These are phyloP conservation scores for Tetrapisispora fleetii DNA, from an alignment of 805 yeast species.

Conservation along the genomic window DNA sequence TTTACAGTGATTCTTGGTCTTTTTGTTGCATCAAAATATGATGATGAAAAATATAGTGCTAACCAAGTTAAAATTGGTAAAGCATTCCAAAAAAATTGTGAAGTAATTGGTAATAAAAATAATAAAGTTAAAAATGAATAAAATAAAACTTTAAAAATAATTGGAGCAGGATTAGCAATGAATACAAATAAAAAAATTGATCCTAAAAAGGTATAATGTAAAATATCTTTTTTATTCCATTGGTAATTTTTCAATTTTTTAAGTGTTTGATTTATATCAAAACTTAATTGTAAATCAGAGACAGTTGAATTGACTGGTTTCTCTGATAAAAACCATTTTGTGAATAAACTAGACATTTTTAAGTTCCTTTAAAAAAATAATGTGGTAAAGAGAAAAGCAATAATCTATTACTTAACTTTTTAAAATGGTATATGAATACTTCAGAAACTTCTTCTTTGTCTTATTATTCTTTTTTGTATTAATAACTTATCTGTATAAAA, in stretches of 20 bases:
- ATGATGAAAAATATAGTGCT: conserved; percentile 65
- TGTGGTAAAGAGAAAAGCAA: too few species aligned
- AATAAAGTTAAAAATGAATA: conserved; percentile 33
- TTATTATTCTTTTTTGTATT: too few species aligned
- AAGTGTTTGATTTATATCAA: conserved; percentile 36
- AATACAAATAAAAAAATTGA: conserved; percentile 50
- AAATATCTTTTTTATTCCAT: conserved; percentile 39
- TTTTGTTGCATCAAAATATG: conserved; percentile 63
- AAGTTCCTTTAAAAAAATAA: too few species aligned
- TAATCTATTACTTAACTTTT: too few species aligned
- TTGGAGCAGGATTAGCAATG: conserved; percentile 43
- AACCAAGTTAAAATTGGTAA: conserved; percentile 82
- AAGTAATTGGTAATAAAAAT: conserved; percentile 63
- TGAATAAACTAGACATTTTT: conserved; percentile 28
- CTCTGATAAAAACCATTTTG: conserved; percentile 45
- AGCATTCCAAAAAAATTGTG: conserved; percentile 76
- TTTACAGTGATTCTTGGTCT: conserved; percentile 83
- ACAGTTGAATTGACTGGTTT: conserved; percentile 39
- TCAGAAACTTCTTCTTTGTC: too few species aligned
- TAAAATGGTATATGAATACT: too few species aligned
- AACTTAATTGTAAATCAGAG: conserved; percentile 42
- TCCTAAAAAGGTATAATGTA: conserved; percentile 41
- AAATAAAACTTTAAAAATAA: conserved; percentile 29
- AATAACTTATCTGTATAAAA: too few species aligned
- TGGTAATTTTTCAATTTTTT: conserved; percentile 34